phyloP scores from a whole-genome alignment of 2,329 filamentous ascomycete species.

The Helminthosporium solani region DNA sequence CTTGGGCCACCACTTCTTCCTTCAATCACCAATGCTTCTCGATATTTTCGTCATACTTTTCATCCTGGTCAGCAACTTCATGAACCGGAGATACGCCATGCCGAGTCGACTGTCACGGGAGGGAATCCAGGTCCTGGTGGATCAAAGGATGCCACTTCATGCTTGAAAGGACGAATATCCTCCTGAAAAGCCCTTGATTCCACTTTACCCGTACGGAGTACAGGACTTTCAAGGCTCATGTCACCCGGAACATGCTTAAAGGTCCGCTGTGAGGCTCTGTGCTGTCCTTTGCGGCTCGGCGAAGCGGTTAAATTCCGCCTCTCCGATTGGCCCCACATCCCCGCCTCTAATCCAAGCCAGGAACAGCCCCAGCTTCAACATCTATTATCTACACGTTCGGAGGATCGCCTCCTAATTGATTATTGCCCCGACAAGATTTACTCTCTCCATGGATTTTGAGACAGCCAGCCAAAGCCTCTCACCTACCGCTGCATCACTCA shows the following conservation, averaged over 20 bases:
- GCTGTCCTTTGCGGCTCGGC: slow-evolving; percentile 3
- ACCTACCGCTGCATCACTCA: slow-evolving; percentile 34
- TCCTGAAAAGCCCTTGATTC: background rate
- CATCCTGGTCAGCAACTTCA: slow-evolving; percentile 40
- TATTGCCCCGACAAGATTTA: slow-evolving; percentile 6
- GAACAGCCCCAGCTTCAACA: slow-evolving; percentile 13
- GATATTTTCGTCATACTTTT: slow-evolving; percentile 38
- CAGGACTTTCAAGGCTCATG: too few relatives aligned
- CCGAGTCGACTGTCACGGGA: slow-evolving; percentile 29
- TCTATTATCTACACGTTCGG: slow-evolving; percentile 1
- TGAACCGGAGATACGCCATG: slow-evolving; percentile 34
- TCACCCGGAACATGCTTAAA: background rate
- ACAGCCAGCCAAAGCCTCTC: slow-evolving; percentile 40
- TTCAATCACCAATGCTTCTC: slow-evolving; percentile 30
- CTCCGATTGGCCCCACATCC: slow-evolving; percentile 34
- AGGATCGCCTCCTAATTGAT: slow-evolving; percentile 1
- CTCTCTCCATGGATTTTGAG: slow-evolving; percentile 36
- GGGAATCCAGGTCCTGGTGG: slow-evolving; percentile 27
- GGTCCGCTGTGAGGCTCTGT: slow-evolving; percentile 7
- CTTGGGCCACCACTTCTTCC: slow-evolving; percentile 38
- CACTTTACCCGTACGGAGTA: background rate
- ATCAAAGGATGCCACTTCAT: slow-evolving; percentile 24
- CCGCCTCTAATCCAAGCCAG: slow-evolving; percentile 15
- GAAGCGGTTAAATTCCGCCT: background rate
- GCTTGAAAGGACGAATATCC: background rate